Conservation (phyloP, 176 grass and related monocot genomes). For the Cymbopogon citratus region DNA sequence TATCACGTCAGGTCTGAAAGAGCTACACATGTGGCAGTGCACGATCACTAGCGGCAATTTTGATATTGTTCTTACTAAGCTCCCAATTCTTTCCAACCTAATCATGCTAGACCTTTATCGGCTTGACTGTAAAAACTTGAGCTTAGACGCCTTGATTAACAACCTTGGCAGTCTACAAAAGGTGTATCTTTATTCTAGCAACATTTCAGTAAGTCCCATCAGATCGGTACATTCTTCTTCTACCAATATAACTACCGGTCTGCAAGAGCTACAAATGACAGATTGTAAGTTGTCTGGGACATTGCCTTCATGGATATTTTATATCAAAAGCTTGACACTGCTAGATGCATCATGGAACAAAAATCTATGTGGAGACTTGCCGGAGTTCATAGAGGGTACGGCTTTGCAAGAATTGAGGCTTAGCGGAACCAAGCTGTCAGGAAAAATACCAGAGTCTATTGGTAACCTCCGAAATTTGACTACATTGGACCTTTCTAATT, state of each 20-base stretch:
- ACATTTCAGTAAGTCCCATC: conserved; percentile 10
- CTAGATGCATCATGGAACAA: conserved; percentile 30
- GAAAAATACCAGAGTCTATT: conserved; percentile 28
- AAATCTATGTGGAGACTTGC: conserved; percentile 25
- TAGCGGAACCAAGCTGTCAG: conserved; percentile 30
- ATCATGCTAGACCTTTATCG: no score
- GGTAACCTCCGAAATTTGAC: conserved; percentile 21
- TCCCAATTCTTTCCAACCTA: no score
- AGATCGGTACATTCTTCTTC: not conserved
- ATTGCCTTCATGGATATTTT: conserved; percentile 22
- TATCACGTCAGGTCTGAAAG: no score
- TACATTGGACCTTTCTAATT: conserved; percentile 29
- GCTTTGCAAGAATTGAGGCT: not conserved
- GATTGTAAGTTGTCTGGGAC: conserved; percentile 22
- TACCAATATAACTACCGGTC: not conserved
- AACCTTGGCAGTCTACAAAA: conserved; percentile 26
- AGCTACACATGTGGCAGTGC: no score
- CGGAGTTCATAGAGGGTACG: conserved; percentile 14
- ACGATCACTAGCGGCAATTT: no score
- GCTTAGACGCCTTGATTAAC: conserved; percentile 14
- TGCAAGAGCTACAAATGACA: conserved; percentile 11
- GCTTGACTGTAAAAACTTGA: not conserved
- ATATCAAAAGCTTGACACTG: conserved; percentile 3
- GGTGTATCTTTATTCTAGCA: conserved; percentile 20
- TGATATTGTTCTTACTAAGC: no score